Conservation (phyloP, 129 eudicot genomes). For the Lactuca sativa region DNA sequence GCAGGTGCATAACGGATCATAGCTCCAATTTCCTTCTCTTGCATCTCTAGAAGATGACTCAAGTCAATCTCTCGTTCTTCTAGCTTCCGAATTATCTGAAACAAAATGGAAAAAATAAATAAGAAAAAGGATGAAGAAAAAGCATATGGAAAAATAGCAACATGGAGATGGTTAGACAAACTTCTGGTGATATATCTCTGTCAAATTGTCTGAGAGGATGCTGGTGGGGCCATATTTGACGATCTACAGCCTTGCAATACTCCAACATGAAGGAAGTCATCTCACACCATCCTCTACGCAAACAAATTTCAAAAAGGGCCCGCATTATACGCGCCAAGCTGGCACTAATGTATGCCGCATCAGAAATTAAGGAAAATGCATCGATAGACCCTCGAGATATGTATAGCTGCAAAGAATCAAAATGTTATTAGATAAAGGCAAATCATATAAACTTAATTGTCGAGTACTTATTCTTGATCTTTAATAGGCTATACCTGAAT, state of each 20-base stretch:
- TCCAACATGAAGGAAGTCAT: conserved; percentile 95
- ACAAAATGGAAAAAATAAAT: conserved; percentile 14
- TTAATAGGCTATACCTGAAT: conserved; percentile 65
- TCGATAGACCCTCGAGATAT: conserved; percentile 92
- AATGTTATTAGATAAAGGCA: conserved; percentile 17
- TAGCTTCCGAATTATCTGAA: conserved; percentile 88
- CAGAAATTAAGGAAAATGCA: conserved; percentile 81
- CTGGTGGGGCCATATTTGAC: conserved; percentile 98
- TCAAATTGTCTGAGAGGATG: conserved; percentile 97
- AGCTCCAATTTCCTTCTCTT: conserved; percentile 94
- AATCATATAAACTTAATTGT: conserved; percentile 6
- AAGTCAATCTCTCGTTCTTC: conserved; percentile 89
- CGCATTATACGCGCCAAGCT: conserved; percentile 98
- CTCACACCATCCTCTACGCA: conserved; percentile 99
- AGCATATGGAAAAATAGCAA: not conserved
- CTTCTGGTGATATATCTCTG: conserved; percentile 81
- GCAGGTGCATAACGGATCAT: conserved; percentile 92
- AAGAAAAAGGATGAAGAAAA: conserved; percentile 13
- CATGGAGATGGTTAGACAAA: conserved; percentile 31
- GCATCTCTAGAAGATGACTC: conserved; percentile 80
- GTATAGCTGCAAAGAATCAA: conserved; percentile 56
- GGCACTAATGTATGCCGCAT: conserved; percentile 95
- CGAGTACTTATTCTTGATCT: conserved; percentile 10
- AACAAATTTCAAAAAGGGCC: conserved; percentile 92
- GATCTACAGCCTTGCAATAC: conserved; percentile 98